Conservation (phyloP, 768 basidiomycete genomes). For the Tulasnella sp. region DNA sequence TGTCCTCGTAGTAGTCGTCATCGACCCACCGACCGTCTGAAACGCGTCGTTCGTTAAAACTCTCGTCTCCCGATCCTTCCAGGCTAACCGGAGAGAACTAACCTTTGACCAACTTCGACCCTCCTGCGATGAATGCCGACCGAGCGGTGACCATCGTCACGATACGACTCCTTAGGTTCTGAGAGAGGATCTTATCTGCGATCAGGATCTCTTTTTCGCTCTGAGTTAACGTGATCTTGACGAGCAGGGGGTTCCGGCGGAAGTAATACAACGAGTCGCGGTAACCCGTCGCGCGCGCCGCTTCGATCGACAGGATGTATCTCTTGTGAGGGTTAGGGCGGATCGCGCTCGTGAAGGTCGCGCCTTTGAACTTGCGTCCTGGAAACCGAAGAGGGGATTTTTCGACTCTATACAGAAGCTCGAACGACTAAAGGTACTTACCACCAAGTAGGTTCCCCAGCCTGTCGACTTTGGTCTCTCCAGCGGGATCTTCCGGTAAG, state of each 20-base stretch:
- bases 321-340: conserved; percentile 63
- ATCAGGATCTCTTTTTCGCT: conserved; percentile 91
- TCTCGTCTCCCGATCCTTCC: too few species aligned
- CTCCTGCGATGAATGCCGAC: conserved; percentile 90
- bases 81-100: conserved; percentile 25
- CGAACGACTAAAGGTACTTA: conserved; percentile 35
- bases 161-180: conserved; percentile 78
- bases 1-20: conserved; percentile 95
- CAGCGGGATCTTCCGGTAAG: conserved; percentile 71
- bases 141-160: conserved; percentile 89
- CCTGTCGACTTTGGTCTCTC: conserved; percentile 83
- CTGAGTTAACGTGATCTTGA: conserved; percentile 84
- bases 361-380: conserved; percentile 83
- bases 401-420: conserved; percentile 11
- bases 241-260: conserved; percentile 76
- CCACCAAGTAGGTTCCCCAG: conserved; percentile 78
- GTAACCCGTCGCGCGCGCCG: conserved; percentile 90
- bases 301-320: conserved; percentile 97
- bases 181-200: conserved; percentile 72
- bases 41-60: too few species aligned
- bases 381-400: too few species aligned
- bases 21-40: conserved; percentile 84
- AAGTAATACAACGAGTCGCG: conserved; percentile 96
- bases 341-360: conserved; percentile 76
- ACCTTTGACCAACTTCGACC: conserved; percentile 84